phyloP scores from a whole-genome alignment of 176 grass and related monocot genomes.

The Microstegium vimineum region DNA sequence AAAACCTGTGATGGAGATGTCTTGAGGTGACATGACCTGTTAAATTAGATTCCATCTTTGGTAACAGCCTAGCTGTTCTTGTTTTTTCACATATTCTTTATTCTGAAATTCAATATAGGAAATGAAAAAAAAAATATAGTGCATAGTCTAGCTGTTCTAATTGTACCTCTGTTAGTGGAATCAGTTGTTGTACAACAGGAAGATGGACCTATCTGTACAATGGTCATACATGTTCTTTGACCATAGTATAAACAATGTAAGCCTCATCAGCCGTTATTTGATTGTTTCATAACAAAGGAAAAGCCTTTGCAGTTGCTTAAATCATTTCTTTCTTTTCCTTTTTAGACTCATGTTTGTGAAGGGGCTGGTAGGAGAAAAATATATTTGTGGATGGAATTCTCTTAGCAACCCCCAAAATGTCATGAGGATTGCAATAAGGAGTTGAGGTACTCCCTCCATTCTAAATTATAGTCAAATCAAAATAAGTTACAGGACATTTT shows the following conservation, averaged over 20 bases:
- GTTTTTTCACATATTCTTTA: constrained; percentile 18
- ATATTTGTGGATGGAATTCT: too few relatives aligned
- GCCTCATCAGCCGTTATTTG: background rate
- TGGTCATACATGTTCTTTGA: constrained; percentile 21
- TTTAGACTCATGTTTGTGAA: too few relatives aligned
- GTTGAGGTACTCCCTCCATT: too few relatives aligned
- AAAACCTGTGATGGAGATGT: constrained; percentile 16
- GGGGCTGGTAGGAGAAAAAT: too few relatives aligned
- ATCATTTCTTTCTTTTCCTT: too few relatives aligned
- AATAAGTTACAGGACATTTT: too few relatives aligned
- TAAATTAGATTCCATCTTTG: constrained; percentile 7
- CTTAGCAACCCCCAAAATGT: too few relatives aligned
- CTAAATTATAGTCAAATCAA: too few relatives aligned
- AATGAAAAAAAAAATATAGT: constrained; percentile 23
- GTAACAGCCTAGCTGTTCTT: constrained; percentile 11
- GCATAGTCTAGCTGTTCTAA: constrained; percentile 22
- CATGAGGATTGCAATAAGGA: too few relatives aligned
- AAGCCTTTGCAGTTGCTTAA: too few relatives aligned
- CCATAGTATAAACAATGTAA: constrained; percentile 2
- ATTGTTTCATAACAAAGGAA: constrained; percentile 6
- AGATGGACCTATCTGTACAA: constrained; percentile 9
- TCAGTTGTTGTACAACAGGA: constrained; percentile 33
- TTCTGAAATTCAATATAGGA: constrained; percentile 21
- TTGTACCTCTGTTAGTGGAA: constrained; percentile 10
- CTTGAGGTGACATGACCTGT: constrained; percentile 9